phyloP scores from a whole-genome alignment of 108 stramenopile species.

The Hondaea fermentalgiana region DNA sequence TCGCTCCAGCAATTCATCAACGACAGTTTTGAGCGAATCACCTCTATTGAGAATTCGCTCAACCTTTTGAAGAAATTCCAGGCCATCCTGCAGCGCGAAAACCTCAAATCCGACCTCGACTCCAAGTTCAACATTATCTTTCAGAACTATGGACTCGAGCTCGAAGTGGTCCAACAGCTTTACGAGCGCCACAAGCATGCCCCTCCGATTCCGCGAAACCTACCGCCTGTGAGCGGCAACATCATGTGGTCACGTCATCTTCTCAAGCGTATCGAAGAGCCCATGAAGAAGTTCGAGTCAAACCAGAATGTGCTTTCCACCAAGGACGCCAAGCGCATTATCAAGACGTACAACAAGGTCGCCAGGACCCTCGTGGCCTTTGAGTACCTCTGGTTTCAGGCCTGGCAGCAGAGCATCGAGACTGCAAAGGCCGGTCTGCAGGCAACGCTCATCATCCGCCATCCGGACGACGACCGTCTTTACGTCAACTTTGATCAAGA shows the following conservation, averaged over 20 bases:
- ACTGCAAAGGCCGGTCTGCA: constrained; percentile 79
- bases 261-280: constrained; percentile 77
- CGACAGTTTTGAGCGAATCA: constrained; percentile 72
- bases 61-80: constrained; percentile 72
- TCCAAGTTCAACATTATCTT: constrained; percentile 78
- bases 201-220: constrained; percentile 72
- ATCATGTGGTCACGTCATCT: constrained; percentile 77
- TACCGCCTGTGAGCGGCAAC: constrained; percentile 78
- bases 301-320: constrained; percentile 69
- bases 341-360: constrained; percentile 85
- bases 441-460: constrained; percentile 80
- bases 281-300: constrained; percentile 78
- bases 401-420: constrained; percentile 75
- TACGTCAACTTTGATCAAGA: constrained; percentile 84
- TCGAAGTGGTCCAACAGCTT: constrained; percentile 78
- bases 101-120: constrained; percentile 69
- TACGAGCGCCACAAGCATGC: constrained; percentile 80
- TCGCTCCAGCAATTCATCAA: constrained; percentile 75
- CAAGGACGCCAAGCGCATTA: constrained; percentile 72
- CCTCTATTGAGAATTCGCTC: constrained; percentile 70
- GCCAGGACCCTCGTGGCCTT: constrained; percentile 76
- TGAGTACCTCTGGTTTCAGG: constrained; percentile 84
- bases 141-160: constrained; percentile 77
- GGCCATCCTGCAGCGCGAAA: constrained; percentile 69
- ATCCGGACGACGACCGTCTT: constrained; percentile 73